These are phyloP conservation scores for Thalia dealbata DNA, from an alignment of 176 grass and related monocot genomes.

Conservation along the genomic window DNA sequence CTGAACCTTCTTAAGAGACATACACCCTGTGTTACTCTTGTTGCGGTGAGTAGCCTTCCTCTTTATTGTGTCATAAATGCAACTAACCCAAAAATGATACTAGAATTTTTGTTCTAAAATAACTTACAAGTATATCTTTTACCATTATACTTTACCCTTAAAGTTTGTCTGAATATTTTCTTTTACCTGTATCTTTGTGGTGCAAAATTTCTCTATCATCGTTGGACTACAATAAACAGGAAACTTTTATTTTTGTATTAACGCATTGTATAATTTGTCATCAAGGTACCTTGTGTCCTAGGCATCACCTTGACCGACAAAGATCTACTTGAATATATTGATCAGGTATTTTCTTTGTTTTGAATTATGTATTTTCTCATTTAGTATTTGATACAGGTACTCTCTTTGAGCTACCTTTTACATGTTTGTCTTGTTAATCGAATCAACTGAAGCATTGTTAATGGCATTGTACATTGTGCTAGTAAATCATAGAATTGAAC, in stretches of 20 bases:
- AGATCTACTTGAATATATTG: constrained; percentile 82
- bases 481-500: too few species aligned
- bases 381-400: not conserved
- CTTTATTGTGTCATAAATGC: not conserved
- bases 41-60: constrained; percentile 64
- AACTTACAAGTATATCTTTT: not conserved
- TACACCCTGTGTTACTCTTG: constrained; percentile 45
- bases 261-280: constrained; percentile 7
- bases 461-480: too few species aligned
- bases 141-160: not conserved
- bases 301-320: constrained; percentile 74
- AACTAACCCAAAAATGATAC: not conserved
- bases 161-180: not conserved
- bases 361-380: not conserved
- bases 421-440: too few species aligned
- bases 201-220: not conserved
- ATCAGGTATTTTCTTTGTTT: constrained; percentile 43
- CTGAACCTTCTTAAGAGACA: constrained; percentile 75
- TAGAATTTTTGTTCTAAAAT: not conserved
- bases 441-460: too few species aligned
- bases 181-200: not conserved
- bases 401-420: too few species aligned
- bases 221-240: not conserved
- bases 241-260: not conserved
- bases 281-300: constrained; percentile 94